These are phyloP conservation scores for Tricharina praecox DNA, from an alignment of 495 filamentous ascomycete species.

Conservation along the genomic window DNA sequence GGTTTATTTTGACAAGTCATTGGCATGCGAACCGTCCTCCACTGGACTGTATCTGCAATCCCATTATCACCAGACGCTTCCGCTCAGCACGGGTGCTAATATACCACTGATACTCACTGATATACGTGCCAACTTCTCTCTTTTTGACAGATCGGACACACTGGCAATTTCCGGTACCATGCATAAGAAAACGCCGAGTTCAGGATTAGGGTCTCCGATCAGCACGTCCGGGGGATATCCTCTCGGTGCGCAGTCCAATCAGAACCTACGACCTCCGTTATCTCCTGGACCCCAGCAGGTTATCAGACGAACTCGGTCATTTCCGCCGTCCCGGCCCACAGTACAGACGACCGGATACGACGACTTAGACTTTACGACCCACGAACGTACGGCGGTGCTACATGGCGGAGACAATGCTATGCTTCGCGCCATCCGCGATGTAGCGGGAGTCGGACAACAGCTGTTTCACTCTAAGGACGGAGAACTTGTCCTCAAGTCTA, in stretches of 20 bases:
- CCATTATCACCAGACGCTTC: conserved; percentile 26
- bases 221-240: conserved; percentile 16
- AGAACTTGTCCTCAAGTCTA: conserved; percentile 26
- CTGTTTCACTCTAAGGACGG: conserved; percentile 27
- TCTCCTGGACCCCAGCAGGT: conserved; percentile 11
- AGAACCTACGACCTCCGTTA: conserved; percentile 21
- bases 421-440: conserved; percentile 25
- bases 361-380: conserved; percentile 27
- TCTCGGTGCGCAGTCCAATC: conserved; percentile 12
- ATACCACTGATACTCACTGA: conserved; percentile 26
- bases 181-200: conserved; percentile 26
- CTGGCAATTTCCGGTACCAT: conserved; percentile 24
- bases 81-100: conserved; percentile 26
- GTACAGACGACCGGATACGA: conserved; percentile 26
- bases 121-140: conserved; percentile 23
- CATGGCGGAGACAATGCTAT: conserved; percentile 26
- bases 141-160: conserved; percentile 25
- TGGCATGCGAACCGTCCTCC: conserved; percentile 24
- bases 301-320: conserved; percentile 25
- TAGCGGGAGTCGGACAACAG: conserved; percentile 26
- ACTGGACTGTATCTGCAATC: conserved; percentile 26
- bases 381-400: conserved; percentile 25
- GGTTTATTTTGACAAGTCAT: conserved; percentile 24
- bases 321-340: conserved; percentile 25
- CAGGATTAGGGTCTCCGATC: conserved; percentile 22